These are phyloP conservation scores for Boechera stricta DNA, from an alignment of 345 rosid species.

Conservation along the genomic window DNA sequence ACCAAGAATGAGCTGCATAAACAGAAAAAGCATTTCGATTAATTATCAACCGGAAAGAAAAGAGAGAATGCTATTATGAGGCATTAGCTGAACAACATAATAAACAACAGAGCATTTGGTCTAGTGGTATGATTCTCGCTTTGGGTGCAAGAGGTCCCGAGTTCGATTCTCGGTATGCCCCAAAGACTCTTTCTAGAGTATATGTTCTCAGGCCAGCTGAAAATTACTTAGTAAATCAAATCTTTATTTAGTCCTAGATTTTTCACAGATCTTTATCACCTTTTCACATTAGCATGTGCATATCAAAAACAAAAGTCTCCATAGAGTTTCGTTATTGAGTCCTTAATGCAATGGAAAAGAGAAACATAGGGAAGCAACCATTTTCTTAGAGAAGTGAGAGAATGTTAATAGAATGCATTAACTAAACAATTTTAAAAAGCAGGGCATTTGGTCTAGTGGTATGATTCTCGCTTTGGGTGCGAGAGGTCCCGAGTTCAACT, in stretches of 20 bases:
- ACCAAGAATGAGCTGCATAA: background rate
- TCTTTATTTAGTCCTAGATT: no score
- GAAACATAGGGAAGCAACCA: background rate
- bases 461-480: slow-evolving; percentile 45
- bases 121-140: slow-evolving; percentile 10
- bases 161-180: slow-evolving; percentile 78
- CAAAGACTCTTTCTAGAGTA: background rate
- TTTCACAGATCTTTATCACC: no score
- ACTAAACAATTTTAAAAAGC: background rate
- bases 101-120: slow-evolving; percentile 2
- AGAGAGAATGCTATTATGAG: background rate
- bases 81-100: background rate
- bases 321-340: background rate
- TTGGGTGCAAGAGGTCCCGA: slow-evolving; percentile 76
- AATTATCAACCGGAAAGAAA: background rate
- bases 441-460: slow-evolving; percentile 20
- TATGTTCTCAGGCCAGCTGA: no score
- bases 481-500: slow-evolving; percentile 73
- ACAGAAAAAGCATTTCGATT: background rate
- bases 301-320: no score
- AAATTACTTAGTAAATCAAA: no score
- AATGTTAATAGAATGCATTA: background rate
- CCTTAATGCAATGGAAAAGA: background rate
- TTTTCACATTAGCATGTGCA: no score
- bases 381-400: background rate